A percentile compares a stretch with the other conserved stretches of the same genome.
Conservation (phyloP, 495 filamentous ascomycete species). For the Penicillium riverlandense region DNA sequence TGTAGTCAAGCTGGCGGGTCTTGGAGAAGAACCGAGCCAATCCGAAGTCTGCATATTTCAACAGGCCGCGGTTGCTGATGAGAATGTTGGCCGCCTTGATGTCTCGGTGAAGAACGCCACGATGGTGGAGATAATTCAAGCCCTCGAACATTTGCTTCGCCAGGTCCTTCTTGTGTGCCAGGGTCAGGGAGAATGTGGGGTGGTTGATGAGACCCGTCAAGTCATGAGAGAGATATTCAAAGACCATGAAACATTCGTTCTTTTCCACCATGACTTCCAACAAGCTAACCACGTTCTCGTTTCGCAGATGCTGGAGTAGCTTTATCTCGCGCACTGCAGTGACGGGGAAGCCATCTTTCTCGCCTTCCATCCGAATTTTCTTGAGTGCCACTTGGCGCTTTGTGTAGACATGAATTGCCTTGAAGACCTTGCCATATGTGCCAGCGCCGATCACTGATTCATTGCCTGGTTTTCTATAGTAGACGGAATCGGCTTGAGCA, state of each 20-base stretch:
- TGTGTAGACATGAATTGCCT: constrained; percentile 92
- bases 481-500: constrained; percentile 74
- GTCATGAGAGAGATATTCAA: constrained; percentile 97
- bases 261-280: constrained; percentile 95
- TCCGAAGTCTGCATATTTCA: constrained; percentile 96
- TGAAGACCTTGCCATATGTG: constrained; percentile 97
- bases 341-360: constrained; percentile 95
- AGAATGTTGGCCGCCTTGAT: constrained; percentile 95
- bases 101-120: constrained; percentile 91
- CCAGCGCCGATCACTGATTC: constrained; percentile 91
- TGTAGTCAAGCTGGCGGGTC: constrained; percentile 88
- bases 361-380: constrained; percentile 90
- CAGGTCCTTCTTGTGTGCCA: constrained; percentile 87
- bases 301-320: constrained; percentile 86
- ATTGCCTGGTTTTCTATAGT: constrained; percentile 86
- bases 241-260: constrained; percentile 99
- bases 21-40: constrained; percentile 97
- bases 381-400: constrained; percentile 87
- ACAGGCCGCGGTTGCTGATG: constrained; percentile 75
- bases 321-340: constrained; percentile 97
- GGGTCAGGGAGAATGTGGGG: constrained; percentile 80
- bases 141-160: constrained; percentile 92
- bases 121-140: constrained; percentile 86
- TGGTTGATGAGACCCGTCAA: constrained; percentile 85
- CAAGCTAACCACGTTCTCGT: constrained; percentile 76